These are phyloP conservation scores for Trichoderma sp. DNA, from an alignment of 2,329 filamentous ascomycete species.

Conservation along the genomic window DNA sequence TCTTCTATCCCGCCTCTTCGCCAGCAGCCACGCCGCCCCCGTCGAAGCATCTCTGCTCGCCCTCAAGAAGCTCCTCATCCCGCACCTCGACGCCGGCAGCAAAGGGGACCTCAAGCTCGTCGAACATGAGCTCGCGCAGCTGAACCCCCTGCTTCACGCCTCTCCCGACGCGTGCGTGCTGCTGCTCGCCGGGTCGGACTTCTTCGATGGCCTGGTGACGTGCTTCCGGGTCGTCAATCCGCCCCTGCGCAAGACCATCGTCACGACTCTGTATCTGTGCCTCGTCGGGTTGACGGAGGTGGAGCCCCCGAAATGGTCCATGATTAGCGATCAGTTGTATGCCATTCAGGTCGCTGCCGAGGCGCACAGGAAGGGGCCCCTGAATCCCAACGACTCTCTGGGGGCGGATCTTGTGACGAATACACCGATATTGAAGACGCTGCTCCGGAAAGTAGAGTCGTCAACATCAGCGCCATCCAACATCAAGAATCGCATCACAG, in stretches of 20 bases:
- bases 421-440: slow-evolving; percentile 71
- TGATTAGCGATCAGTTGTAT: slow-evolving; percentile 82
- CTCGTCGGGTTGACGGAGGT: slow-evolving; percentile 70
- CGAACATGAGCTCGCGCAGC: slow-evolving; percentile 56
- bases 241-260: slow-evolving; percentile 65
- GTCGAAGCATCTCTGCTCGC: slow-evolving; percentile 60
- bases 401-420: slow-evolving; percentile 79
- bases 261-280: slow-evolving; percentile 75
- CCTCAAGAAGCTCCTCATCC: slow-evolving; percentile 64
- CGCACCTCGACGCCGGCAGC: slow-evolving; percentile 63
- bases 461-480: slow-evolving; percentile 55
- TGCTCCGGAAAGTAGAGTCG: slow-evolving; percentile 57
- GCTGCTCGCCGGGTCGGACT: slow-evolving; percentile 84
- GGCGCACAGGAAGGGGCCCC: slow-evolving; percentile 58
- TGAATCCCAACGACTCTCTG: slow-evolving; percentile 68
- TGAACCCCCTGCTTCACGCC: slow-evolving; percentile 66
- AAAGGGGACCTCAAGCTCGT: slow-evolving; percentile 57
- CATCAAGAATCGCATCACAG: slow-evolving; percentile 61
- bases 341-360: slow-evolving; percentile 73
- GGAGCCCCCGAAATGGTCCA: slow-evolving; percentile 68
- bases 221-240: slow-evolving; percentile 68
- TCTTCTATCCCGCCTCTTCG: slow-evolving; percentile 55
- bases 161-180: slow-evolving; percentile 61
- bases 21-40: slow-evolving; percentile 48
- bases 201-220: slow-evolving; percentile 72